phyloP scores from a whole-genome alignment of 306 rosid species.

The Psophocarpus tetragonolobus region DNA sequence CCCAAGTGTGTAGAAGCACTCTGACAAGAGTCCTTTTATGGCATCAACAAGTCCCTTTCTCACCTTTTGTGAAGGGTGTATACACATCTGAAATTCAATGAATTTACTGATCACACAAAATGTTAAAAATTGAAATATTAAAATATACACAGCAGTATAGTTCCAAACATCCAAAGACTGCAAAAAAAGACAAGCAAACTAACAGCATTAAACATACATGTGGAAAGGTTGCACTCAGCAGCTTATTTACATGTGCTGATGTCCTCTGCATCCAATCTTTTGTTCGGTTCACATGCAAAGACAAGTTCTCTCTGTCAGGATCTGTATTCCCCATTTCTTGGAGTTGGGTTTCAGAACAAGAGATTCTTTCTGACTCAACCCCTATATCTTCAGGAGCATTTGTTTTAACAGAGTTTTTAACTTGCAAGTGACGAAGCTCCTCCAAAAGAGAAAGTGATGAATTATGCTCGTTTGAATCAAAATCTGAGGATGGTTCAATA shows the following conservation, averaged over 20 bases:
- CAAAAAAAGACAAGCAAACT: constrained; percentile 14
- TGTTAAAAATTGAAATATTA: background rate
- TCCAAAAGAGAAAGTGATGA: constrained; percentile 63
- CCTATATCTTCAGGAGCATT: constrained; percentile 45
- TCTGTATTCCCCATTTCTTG: constrained; percentile 45
- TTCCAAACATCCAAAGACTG: constrained; percentile 15
- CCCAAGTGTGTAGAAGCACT: constrained; percentile 62
- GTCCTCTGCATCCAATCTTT: constrained; percentile 81
- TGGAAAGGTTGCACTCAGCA: constrained; percentile 72
- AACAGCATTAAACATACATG: constrained; percentile 57
- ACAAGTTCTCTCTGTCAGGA: constrained; percentile 48
- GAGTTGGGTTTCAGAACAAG: constrained; percentile 36
- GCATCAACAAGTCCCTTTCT: constrained; percentile 86
- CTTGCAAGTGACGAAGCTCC: constrained; percentile 73
- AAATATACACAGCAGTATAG: constrained; percentile 3
- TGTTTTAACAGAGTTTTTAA: constrained; percentile 50
- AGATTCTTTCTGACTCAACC: constrained; percentile 36
- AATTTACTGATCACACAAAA: constrained; percentile 35
- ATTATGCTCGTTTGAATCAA: constrained; percentile 35
- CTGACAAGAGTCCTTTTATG: constrained; percentile 62
- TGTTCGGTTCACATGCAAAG: constrained; percentile 76
- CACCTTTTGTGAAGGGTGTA: constrained; percentile 79
- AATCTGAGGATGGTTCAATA: constrained; percentile 41
- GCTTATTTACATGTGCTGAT: constrained; percentile 63
- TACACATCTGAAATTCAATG: constrained; percentile 70